Percentiles rank a stretch among this genome's conserved stretches.
Evolutionary conservation across 2,329 filamentous ascomycete species (phyloP).

Genomic region (Zalaria obscura): DNA sequence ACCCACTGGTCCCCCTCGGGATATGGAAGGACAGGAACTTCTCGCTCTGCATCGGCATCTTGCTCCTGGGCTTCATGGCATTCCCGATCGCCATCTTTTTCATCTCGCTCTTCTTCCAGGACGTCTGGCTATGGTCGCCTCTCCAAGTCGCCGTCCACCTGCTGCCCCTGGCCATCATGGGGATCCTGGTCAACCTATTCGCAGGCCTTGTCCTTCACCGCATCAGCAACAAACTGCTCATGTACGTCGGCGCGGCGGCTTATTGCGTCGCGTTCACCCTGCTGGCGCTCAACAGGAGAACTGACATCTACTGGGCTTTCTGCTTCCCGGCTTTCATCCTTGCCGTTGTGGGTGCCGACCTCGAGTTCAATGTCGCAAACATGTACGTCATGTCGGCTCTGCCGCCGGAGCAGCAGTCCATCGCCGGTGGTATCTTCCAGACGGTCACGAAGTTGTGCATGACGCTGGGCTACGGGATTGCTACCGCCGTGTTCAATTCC

Average conservation of each 20-base stretch:
- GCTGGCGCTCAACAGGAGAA: slow-evolving; percentile 40
- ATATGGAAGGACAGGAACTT: slow-evolving; percentile 51
- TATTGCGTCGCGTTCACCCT: slow-evolving; percentile 37
- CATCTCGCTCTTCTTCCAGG: slow-evolving; percentile 51
- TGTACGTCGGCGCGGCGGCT: slow-evolving; percentile 34
- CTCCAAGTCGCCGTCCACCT: slow-evolving; percentile 48
- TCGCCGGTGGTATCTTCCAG: slow-evolving; percentile 55
- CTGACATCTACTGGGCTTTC: slow-evolving; percentile 50
- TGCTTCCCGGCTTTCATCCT: slow-evolving; percentile 48
- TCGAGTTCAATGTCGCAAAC: slow-evolving; percentile 59
- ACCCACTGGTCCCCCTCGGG: slow-evolving; percentile 38
- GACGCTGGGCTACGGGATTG: slow-evolving; percentile 46
- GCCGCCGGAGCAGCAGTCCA: slow-evolving; percentile 46
- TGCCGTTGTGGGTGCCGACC: slow-evolving; percentile 51
- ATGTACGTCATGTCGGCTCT: slow-evolving; percentile 58
- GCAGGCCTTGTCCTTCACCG: slow-evolving; percentile 48
- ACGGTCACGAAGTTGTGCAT: slow-evolving; percentile 47
- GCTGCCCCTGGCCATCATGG: slow-evolving; percentile 50
- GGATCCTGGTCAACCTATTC: slow-evolving; percentile 48
- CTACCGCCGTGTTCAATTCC: slow-evolving; percentile 45
- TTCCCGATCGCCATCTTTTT: slow-evolving; percentile 50
- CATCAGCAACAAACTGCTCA: slow-evolving; percentile 50
- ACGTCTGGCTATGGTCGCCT: slow-evolving; percentile 36
- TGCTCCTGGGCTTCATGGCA: slow-evolving; percentile 47
- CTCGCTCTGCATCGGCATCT: slow-evolving; percentile 42